A percentile compares a stretch with the other conserved stretches of the same genome.
These are phyloP conservation scores for Berkeleyomyces rouxiae DNA, from an alignment of 2,329 filamentous ascomycete species.

Conservation along the genomic window DNA sequence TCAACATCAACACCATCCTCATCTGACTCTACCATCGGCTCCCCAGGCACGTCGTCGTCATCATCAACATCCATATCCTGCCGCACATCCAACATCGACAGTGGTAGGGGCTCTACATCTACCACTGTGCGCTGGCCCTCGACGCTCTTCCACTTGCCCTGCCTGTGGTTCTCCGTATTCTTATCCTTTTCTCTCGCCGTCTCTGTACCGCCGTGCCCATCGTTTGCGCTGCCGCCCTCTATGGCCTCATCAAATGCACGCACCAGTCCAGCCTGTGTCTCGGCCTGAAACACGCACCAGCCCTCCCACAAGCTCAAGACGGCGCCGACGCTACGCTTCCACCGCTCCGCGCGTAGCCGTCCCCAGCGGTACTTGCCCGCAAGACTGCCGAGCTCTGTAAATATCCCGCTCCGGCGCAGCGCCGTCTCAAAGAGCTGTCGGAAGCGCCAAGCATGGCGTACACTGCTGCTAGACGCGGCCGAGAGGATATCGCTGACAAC, in stretches of 20 bases:
- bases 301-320: constrained; percentile 56
- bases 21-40: constrained; percentile 30
- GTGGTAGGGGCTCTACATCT: constrained; percentile 11
- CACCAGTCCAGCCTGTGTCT: constrained; percentile 55
- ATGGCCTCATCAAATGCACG: constrained; percentile 52
- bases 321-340: constrained; percentile 57
- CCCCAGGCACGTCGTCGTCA: constrained; percentile 32
- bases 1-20: constrained; percentile 33
- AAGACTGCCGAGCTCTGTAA: constrained; percentile 58
- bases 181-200: constrained; percentile 16
- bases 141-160: constrained; percentile 35
- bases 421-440: constrained; percentile 62
- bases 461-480: constrained; percentile 56
- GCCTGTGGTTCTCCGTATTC: constrained; percentile 18
- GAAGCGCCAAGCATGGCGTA: constrained; percentile 77
- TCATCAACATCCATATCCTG: constrained; percentile 26
- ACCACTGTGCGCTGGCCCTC: constrained; percentile 21
- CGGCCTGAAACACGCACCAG: constrained; percentile 57
- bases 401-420: constrained; percentile 50
- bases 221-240: constrained; percentile 31
- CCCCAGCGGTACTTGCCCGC: constrained; percentile 64
- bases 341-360: constrained; percentile 65
- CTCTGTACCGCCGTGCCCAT: constrained; percentile 21
- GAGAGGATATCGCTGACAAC: constrained; percentile 63
- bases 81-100: constrained; percentile 22